Evolutionary conservation across 176 grass and related monocot genomes (phyloP).

Genomic region (Avena insularis): DNA sequence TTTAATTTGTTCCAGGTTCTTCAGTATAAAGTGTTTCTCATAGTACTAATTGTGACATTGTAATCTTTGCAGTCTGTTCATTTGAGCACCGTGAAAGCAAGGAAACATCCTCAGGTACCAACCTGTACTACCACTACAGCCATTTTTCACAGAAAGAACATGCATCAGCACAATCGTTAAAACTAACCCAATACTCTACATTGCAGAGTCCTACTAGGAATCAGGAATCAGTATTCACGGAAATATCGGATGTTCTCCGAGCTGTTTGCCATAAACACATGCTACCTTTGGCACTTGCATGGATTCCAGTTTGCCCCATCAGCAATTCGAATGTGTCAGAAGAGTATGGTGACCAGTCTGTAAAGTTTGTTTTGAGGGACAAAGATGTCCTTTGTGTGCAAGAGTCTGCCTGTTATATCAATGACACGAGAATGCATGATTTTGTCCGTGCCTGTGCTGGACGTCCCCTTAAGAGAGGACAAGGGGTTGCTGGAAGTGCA

Average conservation of each 20-base stretch:
- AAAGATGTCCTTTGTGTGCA: constrained; percentile 53
- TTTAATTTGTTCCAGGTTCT: background rate
- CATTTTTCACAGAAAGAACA: background rate
- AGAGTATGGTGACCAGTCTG: constrained; percentile 11
- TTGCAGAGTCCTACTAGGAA: constrained; percentile 36
- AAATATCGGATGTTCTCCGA: constrained; percentile 68
- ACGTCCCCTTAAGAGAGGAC: constrained; percentile 50
- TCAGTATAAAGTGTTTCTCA: background rate
- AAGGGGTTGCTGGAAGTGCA: constrained; percentile 74
- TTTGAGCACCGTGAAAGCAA: constrained; percentile 23
- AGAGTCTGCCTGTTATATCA: constrained; percentile 65
- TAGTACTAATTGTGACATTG: constrained; percentile 25
- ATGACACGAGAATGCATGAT: constrained; percentile 50
- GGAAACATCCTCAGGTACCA: constrained; percentile 35
- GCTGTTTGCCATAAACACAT: constrained; percentile 64
- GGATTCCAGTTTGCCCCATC: constrained; percentile 53
- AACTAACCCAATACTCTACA: constrained; percentile 5
- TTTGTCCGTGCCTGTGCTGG: constrained; percentile 61
- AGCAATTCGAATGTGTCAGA: constrained; percentile 1
- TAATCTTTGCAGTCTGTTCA: constrained; percentile 46
- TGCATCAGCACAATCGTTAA: background rate
- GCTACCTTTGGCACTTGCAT: constrained; percentile 80
- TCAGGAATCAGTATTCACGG: constrained; percentile 61
- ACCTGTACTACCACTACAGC: background rate
- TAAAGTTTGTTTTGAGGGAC: background rate